phyloP scores from a whole-genome alignment of 2,329 filamentous ascomycete genomes.

The Ceratocystis colombiana region DNA sequence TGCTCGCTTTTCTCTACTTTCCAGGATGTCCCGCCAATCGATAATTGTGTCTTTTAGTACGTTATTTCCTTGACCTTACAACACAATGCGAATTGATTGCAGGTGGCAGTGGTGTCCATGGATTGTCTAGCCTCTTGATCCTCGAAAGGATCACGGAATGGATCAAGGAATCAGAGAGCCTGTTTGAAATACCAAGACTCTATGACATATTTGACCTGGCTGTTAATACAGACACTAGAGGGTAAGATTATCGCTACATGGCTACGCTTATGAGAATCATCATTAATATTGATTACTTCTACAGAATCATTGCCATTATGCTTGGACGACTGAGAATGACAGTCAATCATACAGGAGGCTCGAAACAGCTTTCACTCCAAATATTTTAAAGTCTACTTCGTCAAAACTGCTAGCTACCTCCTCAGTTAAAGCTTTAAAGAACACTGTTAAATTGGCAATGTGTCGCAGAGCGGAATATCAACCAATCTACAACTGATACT shows the following conservation, averaged over 20 bases:
- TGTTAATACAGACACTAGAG: slow-evolving; percentile 31
- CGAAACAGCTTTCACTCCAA: background rate
- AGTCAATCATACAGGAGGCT: background rate
- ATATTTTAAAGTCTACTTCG: too few relatives aligned
- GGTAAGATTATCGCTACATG: slow-evolving; percentile 24
- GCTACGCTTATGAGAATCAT: background rate
- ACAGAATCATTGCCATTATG: background rate
- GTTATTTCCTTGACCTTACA: too few relatives aligned
- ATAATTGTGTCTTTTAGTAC: too few relatives aligned
- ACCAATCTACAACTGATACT: background rate
- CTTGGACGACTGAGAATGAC: background rate
- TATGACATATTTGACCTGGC: slow-evolving; percentile 30
- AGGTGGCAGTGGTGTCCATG: slow-evolving; percentile 29
- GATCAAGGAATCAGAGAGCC: slow-evolving; percentile 24
- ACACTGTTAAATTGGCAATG: background rate
- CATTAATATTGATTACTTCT: background rate
- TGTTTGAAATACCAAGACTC: slow-evolving; percentile 27
- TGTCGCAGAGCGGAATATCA: background rate
- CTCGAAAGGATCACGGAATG: slow-evolving; percentile 29
- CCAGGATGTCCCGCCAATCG: too few relatives aligned
- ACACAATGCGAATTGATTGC: background rate
- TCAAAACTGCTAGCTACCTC: background rate
- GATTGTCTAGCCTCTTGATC: slow-evolving; percentile 30
- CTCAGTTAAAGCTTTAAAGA: background rate
- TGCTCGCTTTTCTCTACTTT: too few relatives aligned